phyloP scores from a whole-genome alignment of 1,139 yeast genomes.

The Saccharomyces uvarum region DNA sequence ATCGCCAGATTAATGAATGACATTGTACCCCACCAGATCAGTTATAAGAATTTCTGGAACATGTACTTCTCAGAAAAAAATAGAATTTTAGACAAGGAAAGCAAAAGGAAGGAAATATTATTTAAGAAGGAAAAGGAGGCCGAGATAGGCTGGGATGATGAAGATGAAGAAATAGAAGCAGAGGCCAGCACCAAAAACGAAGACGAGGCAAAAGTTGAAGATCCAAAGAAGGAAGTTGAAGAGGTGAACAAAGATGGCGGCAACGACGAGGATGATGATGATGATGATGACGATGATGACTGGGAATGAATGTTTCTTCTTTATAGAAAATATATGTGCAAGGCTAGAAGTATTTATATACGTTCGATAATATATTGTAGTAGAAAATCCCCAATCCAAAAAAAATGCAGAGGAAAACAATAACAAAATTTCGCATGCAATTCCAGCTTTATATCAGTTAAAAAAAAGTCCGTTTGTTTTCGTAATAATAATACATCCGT shows the following conservation, averaged over 20 bases:
- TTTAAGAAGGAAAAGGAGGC: slow-evolving; percentile 13
- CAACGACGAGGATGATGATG: slow-evolving; percentile 15
- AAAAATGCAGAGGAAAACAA: background rate
- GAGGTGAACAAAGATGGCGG: background rate
- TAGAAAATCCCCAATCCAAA: background rate
- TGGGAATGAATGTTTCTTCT: slow-evolving; percentile 40
- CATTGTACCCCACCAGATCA: slow-evolving; percentile 57
- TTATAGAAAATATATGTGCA: background rate
- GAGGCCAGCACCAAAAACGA: background rate
- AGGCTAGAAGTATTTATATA: background rate
- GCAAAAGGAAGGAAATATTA: slow-evolving; percentile 56
- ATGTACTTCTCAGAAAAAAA: slow-evolving; percentile 55
- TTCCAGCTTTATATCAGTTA: background rate
- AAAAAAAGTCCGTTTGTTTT: background rate
- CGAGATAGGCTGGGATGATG: slow-evolving; percentile 28
- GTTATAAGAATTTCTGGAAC: slow-evolving; percentile 66
- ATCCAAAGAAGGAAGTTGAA: background rate
- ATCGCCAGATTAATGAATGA: slow-evolving; percentile 52
- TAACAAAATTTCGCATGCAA: background rate
- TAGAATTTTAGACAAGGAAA: slow-evolving; percentile 55
- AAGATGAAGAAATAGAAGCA: slow-evolving; percentile 23
- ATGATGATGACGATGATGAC: slow-evolving; percentile 45
- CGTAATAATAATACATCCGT: background rate
- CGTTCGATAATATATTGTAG: background rate
- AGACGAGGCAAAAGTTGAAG: background rate